A percentile compares a stretch with the other conserved stretches of the same genome.
These are phyloP conservation scores for Punctularia strigosozonata DNA, from an alignment of 768 basidiomycete genomes.

Conservation along the genomic window DNA sequence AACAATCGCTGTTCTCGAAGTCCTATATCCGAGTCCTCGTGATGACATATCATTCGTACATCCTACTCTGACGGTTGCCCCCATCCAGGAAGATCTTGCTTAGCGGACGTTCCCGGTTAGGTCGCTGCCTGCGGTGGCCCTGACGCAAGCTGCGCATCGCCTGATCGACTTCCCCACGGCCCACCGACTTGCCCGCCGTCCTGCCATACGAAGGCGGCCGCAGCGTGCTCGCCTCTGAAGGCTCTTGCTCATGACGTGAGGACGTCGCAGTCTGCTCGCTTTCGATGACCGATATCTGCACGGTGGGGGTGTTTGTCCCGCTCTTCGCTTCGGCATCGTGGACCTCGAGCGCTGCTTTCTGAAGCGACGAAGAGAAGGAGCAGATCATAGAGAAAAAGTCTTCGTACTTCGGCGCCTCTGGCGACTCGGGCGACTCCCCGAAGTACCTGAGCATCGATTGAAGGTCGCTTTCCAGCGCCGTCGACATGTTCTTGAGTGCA, in stretches of 20 bases:
- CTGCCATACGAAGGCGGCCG: conserved; percentile 27
- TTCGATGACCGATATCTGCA: not conserved
- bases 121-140: conserved; percentile 43
- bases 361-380: conserved; percentile 64
- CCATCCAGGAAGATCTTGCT: conserved; percentile 81
- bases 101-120: conserved; percentile 33
- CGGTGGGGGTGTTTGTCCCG: conserved; percentile 13
- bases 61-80: conserved; percentile 16
- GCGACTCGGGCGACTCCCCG: conserved; percentile 58
- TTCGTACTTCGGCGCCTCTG: conserved; percentile 63
- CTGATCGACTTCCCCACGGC: conserved; percentile 73
- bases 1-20: not conserved
- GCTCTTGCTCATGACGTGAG: conserved; percentile 10
- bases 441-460: conserved; percentile 55
- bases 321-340: conserved; percentile 35
- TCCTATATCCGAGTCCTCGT: not conserved
- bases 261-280: conserved; percentile 1
- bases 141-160: conserved; percentile 72
- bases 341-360: conserved; percentile 67
- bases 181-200: conserved; percentile 41
- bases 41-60: conserved; percentile 16
- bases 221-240: conserved; percentile 18
- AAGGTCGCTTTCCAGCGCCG: conserved; percentile 47
- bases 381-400: conserved; percentile 70
- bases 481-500: conserved; percentile 53